Evolutionary conservation across 805 yeast species (phyloP).

Genomic region (Starmerella vaccinii): DNA sequence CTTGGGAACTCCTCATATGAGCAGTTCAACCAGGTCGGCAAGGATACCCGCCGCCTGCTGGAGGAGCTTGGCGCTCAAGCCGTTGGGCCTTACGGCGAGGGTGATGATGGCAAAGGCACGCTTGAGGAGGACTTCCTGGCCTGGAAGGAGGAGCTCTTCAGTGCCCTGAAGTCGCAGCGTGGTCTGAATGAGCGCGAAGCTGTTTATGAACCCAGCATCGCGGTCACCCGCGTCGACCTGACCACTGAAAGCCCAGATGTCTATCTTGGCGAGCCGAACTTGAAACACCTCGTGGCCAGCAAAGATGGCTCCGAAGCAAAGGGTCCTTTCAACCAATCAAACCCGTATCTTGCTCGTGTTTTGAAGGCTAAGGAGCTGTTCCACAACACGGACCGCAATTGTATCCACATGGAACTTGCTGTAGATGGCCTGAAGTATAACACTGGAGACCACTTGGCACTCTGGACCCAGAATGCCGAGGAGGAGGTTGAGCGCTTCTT

Average conservation of each 20-base stretch:
- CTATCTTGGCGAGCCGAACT: constrained; percentile 74
- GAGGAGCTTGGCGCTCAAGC: constrained; percentile 58
- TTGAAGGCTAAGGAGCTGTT: constrained; percentile 58
- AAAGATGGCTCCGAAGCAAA: constrained; percentile 33
- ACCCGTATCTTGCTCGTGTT: constrained; percentile 74
- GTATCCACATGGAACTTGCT: constrained; percentile 87
- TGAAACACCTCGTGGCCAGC: constrained; percentile 39
- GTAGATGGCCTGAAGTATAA: constrained; percentile 65
- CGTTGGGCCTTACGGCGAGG: constrained; percentile 73
- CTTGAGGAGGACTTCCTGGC: constrained; percentile 89
- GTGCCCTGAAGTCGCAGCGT: constrained; percentile 50
- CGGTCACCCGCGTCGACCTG: constrained; percentile 27
- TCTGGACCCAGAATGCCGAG: constrained; percentile 85
- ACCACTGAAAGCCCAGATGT: constrained; percentile 37
- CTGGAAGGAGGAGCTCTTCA: constrained; percentile 79
- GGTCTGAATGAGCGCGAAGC: constrained; percentile 71
- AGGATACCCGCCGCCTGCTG: constrained; percentile 42
- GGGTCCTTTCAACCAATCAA: constrained; percentile 61
- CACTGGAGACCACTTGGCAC: constrained; percentile 92
- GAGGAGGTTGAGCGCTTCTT: constrained; percentile 62
- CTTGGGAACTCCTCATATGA: constrained; percentile 93
- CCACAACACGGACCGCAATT: constrained; percentile 51
- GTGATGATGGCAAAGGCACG: constrained; percentile 91
- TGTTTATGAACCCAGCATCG: constrained; percentile 59
- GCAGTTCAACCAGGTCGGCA: constrained; percentile 72